Conservation (phyloP, 768 basidiomycete species). For the Calocybe gangraenosa region DNA sequence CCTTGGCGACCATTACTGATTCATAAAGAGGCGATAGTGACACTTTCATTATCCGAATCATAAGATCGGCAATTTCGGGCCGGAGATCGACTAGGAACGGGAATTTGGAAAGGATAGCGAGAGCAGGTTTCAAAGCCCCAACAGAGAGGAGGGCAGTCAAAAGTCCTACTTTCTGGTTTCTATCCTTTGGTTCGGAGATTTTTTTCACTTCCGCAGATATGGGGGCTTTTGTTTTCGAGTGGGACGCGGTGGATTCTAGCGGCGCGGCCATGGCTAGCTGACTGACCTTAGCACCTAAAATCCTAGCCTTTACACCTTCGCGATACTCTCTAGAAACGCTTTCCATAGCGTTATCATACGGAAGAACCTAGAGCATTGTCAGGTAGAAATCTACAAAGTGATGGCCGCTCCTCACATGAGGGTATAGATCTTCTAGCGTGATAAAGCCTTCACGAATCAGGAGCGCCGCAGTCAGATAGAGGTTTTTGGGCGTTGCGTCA, state of each 20-base stretch:
- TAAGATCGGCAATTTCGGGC: slow-evolving; percentile 81
- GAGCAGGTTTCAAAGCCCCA: slow-evolving; percentile 75
- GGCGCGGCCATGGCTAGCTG: slow-evolving; percentile 85
- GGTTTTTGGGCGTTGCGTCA: slow-evolving; percentile 62
- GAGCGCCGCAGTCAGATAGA: slow-evolving; percentile 81
- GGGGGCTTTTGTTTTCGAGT: slow-evolving; percentile 35
- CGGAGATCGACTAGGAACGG: slow-evolving; percentile 83
- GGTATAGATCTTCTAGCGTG: slow-evolving; percentile 81
- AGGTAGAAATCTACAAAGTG: background rate
- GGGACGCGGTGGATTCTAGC: slow-evolving; percentile 49
- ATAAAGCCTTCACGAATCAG: slow-evolving; percentile 90
- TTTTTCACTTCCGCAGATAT: slow-evolving; percentile 33
- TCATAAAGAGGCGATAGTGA: slow-evolving; percentile 72
- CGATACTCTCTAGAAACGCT: slow-evolving; percentile 61
- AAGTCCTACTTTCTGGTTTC: slow-evolving; percentile 80
- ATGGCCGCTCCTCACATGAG: slow-evolving; percentile 69
- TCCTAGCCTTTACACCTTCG: slow-evolving; percentile 56
- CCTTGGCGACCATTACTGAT: slow-evolving; percentile 45
- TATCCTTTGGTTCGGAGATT: slow-evolving; percentile 30
- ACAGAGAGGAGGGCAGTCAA: slow-evolving; percentile 78
- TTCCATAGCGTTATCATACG: slow-evolving; percentile 75
- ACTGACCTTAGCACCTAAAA: slow-evolving; percentile 65
- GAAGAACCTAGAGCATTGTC: slow-evolving; percentile 50
- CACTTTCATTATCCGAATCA: slow-evolving; percentile 69
- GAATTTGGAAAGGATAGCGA: slow-evolving; percentile 76